Percentiles rank a stretch among this genome's conserved stretches.
Evolutionary conservation across 2,329 filamentous ascomycete species (phyloP).

Genomic region (Pseudogymnoascus destructans): DNA sequence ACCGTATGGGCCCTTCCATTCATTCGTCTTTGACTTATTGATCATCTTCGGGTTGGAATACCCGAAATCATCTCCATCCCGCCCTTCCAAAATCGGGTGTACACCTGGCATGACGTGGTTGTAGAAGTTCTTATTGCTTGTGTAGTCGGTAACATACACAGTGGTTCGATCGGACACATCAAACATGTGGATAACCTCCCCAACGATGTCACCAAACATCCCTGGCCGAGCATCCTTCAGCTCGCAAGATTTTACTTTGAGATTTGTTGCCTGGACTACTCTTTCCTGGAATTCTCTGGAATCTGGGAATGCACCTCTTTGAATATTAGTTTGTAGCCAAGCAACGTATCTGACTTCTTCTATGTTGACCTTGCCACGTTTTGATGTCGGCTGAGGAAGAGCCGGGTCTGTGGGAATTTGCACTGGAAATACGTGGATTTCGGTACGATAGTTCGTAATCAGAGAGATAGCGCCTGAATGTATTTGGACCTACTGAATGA

Average conservation of each 20-base stretch:
- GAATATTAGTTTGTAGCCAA: slow-evolving; percentile 22
- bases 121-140: slow-evolving; percentile 52
- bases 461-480: slow-evolving; percentile 29
- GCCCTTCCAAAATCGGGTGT: slow-evolving; percentile 18
- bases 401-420: slow-evolving; percentile 27
- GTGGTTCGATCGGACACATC: slow-evolving; percentile 35
- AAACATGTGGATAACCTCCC: slow-evolving; percentile 52
- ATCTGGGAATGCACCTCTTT: slow-evolving; percentile 33
- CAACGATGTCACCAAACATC: slow-evolving; percentile 55
- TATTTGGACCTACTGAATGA: slow-evolving; percentile 31
- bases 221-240: slow-evolving; percentile 47
- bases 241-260: slow-evolving; percentile 45
- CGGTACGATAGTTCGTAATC: slow-evolving; percentile 31
- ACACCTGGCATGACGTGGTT: slow-evolving; percentile 20
- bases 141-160: slow-evolving; percentile 75
- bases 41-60: slow-evolving; percentile 32
- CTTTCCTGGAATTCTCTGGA: slow-evolving; percentile 31
- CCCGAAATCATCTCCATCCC: slow-evolving; percentile 40
- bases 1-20: slow-evolving; percentile 67
- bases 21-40: slow-evolving; percentile 16
- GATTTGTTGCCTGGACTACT: slow-evolving; percentile 30
- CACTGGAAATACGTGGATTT: slow-evolving; percentile 33
- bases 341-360: not conserved
- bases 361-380: not conserved
- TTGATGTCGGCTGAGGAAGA: slow-evolving; percentile 15